phyloP scores from a whole-genome alignment of 179 eudicot genomes.

The Kewa caespitosa region DNA sequence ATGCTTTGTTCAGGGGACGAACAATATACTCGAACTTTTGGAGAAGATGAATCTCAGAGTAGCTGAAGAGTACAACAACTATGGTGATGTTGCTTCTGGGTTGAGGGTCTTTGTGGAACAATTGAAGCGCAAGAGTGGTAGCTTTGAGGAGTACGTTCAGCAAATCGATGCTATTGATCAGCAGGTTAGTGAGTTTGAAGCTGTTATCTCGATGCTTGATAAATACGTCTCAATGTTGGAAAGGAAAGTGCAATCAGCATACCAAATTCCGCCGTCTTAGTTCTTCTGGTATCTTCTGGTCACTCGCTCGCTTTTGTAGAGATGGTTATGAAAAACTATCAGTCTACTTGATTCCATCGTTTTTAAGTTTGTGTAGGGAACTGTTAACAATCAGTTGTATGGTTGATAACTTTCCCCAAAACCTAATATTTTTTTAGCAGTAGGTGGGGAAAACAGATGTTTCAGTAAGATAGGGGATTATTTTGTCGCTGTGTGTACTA shows the following conservation, averaged over 20 bases:
- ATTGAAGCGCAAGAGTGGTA: constrained; percentile 68
- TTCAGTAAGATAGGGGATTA: too few relatives aligned
- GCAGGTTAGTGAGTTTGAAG: constrained; percentile 94
- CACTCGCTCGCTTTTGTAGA: neutral
- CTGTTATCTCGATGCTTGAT: constrained; percentile 88
- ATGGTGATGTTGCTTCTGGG: constrained; percentile 86
- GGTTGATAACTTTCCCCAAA: too few relatives aligned
- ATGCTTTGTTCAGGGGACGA: constrained; percentile 56
- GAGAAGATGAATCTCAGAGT: constrained; percentile 95
- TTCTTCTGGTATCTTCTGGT: neutral
- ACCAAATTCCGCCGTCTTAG: constrained; percentile 56
- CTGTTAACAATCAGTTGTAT: too few relatives aligned
- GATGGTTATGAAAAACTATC: neutral
- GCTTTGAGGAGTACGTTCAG: constrained; percentile 74
- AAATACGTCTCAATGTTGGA: constrained; percentile 74
- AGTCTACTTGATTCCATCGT: neutral
- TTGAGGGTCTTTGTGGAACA: constrained; percentile 94
- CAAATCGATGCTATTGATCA: constrained; percentile 86
- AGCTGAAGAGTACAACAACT: constrained; percentile 82
- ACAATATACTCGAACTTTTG: constrained; percentile 70
- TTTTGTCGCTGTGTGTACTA: too few relatives aligned
- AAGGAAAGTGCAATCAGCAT: constrained; percentile 64
- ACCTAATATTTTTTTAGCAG: too few relatives aligned
- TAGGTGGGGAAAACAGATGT: too few relatives aligned
- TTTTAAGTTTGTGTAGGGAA: too few relatives aligned